Conservation (phyloP, 2,329 filamentous ascomycete genomes). For the Aspergillus amoenus region DNA sequence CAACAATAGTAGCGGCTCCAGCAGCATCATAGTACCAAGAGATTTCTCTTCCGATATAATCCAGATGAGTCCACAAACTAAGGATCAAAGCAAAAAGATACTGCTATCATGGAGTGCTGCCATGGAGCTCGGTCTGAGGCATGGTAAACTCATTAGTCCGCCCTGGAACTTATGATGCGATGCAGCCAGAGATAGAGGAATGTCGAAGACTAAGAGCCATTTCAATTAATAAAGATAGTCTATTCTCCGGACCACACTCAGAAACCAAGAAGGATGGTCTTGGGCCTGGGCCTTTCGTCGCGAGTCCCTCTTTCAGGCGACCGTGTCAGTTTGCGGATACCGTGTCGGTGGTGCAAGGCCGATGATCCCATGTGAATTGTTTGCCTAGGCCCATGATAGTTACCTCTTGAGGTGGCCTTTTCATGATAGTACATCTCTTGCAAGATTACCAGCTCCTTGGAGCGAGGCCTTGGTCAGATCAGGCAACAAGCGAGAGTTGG, state of each 20-base stretch:
- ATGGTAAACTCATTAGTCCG: not conserved
- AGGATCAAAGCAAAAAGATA: not conserved
- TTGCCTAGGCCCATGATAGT: slow-evolving; percentile 44
- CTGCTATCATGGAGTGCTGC: not conserved
- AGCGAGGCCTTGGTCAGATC: slow-evolving; percentile 30
- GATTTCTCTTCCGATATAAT: not conserved
- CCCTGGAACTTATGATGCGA: not conserved
- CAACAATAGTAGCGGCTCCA: not conserved
- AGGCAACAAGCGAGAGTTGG: slow-evolving; percentile 15
- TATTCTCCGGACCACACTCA: not conserved
- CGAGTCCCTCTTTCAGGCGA: slow-evolving; percentile 39
- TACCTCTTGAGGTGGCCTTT: slow-evolving; percentile 49
- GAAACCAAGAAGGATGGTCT: not conserved
- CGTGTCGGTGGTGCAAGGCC: slow-evolving; percentile 38
- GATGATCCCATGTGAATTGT: slow-evolving; percentile 43
- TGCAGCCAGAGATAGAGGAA: not conserved
- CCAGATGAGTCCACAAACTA: too few relatives aligned
- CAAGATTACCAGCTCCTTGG: slow-evolving; percentile 46
- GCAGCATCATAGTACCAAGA: not conserved
- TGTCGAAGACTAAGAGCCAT: not conserved
- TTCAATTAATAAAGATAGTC: not conserved
- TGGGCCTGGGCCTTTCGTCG: slow-evolving; percentile 17
- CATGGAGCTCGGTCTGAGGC: not conserved
- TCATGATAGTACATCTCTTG: slow-evolving; percentile 45
- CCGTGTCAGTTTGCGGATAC: slow-evolving; percentile 30